Base-by-base conservation (phyloP, 139 green algal species). In the Asterochloris erici region DNA sequence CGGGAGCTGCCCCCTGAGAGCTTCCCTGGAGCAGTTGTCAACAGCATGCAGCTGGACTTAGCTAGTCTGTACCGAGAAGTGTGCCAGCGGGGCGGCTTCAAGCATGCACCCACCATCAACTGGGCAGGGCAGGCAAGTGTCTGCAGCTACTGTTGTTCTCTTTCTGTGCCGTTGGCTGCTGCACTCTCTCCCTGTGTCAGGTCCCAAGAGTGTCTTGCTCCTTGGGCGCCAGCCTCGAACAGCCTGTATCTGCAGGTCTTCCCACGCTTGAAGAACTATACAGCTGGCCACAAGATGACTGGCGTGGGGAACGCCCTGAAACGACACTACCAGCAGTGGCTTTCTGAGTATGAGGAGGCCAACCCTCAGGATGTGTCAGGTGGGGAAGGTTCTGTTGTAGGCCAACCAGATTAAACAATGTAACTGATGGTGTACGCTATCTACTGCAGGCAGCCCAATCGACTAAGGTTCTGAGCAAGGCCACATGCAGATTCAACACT, bases 271-370 rank as follows among this genome's bases (percentile, higher is more conserved):
- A 82, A 83, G 11, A 96, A 96, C 73, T 96, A 86, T 86, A 95
- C 92, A 0, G 75, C 81, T 15, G 85, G 86, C 82, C 87, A 95
- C 85, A 89, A 84, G 79, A 92, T 95, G 92, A 96, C 93, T 64
- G 93, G 91, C 15, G 94, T 97, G 24, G 93, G 93, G 70, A 96
- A 96, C 84, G 91, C 91, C 19, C 89, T 97, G 29, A 97, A 97
- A 86, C 90, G 94, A 21, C 94, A 97, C 84, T 97, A 97, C 82
- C 88, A 93, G 70, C 86, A 87, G 54, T 91, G 90, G 75, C 88
- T 97, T 60, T 87, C 89, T 83, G 91, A 97, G 26, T 97, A 97
- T 77, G 94, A 97, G 85, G 82, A 85, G 81, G 91, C 89, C 14
- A 88, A 95, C 81, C 89, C 91, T 0, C 75, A 87, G 64, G 91